Evolutionary conservation across 129 eudicot species (phyloP).

Genomic region (Smallanthus sonchifolius): DNA sequence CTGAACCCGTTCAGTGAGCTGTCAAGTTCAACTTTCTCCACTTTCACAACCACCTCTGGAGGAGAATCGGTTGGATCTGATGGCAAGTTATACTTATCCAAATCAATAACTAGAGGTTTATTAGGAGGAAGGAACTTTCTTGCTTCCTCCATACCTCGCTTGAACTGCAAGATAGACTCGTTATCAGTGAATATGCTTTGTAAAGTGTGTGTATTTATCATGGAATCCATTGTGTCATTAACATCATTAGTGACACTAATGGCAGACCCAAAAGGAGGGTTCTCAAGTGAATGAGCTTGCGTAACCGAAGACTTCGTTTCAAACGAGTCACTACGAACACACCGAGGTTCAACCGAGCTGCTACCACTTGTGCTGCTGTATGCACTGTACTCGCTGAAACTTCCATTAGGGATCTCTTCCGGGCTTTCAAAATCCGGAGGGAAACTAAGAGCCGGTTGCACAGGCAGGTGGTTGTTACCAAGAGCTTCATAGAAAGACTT

Average conservation of each 20-base stretch:
- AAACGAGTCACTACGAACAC: constrained; percentile 40
- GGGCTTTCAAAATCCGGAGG: constrained; percentile 31
- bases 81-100: constrained; percentile 52
- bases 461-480: constrained; percentile 35
- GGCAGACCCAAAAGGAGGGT: constrained; percentile 24
- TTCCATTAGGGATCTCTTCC: constrained; percentile 38
- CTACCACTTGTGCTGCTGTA: constrained; percentile 41
- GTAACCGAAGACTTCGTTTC: constrained; percentile 31
- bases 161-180: constrained; percentile 58
- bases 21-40: constrained; percentile 48
- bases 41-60: constrained; percentile 31
- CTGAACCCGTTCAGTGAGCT: constrained; percentile 25
- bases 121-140: constrained; percentile 70
- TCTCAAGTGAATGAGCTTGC: constrained; percentile 24
- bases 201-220: constrained; percentile 17
- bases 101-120: constrained; percentile 51
- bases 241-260: constrained; percentile 25
- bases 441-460: constrained; percentile 9
- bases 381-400: constrained; percentile 43
- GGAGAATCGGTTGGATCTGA: constrained; percentile 29
- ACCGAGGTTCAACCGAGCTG: constrained; percentile 33
- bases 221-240: constrained; percentile 30
- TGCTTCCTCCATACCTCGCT: constrained; percentile 82
- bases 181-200: constrained; percentile 42
- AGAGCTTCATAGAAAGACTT: constrained; percentile 55